Evolutionary conservation across 495 filamentous ascomycete species (phyloP), one percentile per base, ranked within the genome.

Genomic region (Talaromyces ruber): DNA sequence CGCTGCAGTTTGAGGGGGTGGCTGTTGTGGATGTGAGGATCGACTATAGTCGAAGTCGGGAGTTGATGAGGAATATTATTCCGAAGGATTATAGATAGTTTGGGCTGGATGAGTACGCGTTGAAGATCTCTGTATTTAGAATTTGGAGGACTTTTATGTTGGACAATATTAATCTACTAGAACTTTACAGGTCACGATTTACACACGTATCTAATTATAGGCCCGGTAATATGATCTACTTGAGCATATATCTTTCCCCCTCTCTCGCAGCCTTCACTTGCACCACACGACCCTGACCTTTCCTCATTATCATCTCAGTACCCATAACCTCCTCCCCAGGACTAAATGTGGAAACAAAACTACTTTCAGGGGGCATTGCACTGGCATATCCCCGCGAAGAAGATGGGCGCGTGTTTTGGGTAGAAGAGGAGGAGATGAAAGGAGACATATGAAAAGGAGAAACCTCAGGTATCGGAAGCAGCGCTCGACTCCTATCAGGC

Each of bases 31-130:
- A 60, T 22, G 59, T 60, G 21, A 47, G 25, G 39, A 60, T 60
- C 24, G 59, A 60, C 24, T 60, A 60, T 34, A 60, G 59, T 22
- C 30, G 39, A 28, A 60, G 59, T 52, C 16, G 16, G 8, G 59
- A 60, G 37, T 60, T 60, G 59, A 60, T 60, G 59, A 60, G 25
- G 28, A 34, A 60, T 60, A 47, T 60, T 22, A 60, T 60, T 60
- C 59, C 59, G 39, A 30, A 60, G 39, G 59, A 60, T 60, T 60
- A 60, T 6, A 39, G 34, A 4, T 39, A 16, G 16, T 60, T 21
- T 32, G 7, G 24, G 1, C 9, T 21, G 2, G 11, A 29, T 11
- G 16, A 14, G 25, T 45, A 47, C 8, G 43, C 16, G 0, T 39
- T 39, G 34, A 11, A 37, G 9, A 37, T 9, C 11, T 11, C 2